Evolutionary conservation across 139 green algal species (phyloP), one percentile per base, ranked within the genome.

Genomic region (Tetradesmus obliquus): DNA sequence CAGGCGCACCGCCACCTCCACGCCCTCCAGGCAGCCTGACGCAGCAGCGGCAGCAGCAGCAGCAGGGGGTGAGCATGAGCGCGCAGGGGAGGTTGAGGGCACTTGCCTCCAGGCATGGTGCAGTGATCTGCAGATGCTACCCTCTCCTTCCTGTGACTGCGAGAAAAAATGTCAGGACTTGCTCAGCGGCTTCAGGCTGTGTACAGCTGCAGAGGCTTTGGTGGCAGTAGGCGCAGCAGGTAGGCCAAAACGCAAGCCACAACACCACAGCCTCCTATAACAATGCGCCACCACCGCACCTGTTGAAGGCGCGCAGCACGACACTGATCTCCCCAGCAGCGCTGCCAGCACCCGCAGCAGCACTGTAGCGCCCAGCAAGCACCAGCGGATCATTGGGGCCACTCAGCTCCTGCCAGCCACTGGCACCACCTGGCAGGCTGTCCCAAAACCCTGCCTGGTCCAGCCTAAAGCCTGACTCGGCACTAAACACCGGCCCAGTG

Each of bases 381-480:
- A 95, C 82, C 54, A 96, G 3, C 10, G 94, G 94, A 72, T 96
- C 94, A 9, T 90, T 92, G 8, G 94, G 93, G 0, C 94, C 94
- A 53, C 89, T 93, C 81, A 96, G 88, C 91, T 96, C 94, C 83
- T 88, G 76, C 94, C 92, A 94, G 62, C 81, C 82, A 32, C 88
- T 88, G 22, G 81, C 66, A 3, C 51, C 51, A 32, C 81, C 81
- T 22, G 19, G 81, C 81, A 92, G 66, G 74, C 89, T 88, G 19
- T 88, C 81, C 89, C 89, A 92, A 54, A 92, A 92, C 15, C 57
- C 81, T 76, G 54, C 24, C 81, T 92, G 62, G 45, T 92, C 89
- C 1, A 92, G 82, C 51, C 89, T 82, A 22, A 92, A 92, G 32
- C 89, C 89, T 76, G 72, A 87, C 62, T 72, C 81, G 45, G 51